Evolutionary conservation across 2,329 filamentous ascomycete genomes (phyloP), one percentile per base, ranked within the genome.

Genomic region (Curvularia sp.): DNA sequence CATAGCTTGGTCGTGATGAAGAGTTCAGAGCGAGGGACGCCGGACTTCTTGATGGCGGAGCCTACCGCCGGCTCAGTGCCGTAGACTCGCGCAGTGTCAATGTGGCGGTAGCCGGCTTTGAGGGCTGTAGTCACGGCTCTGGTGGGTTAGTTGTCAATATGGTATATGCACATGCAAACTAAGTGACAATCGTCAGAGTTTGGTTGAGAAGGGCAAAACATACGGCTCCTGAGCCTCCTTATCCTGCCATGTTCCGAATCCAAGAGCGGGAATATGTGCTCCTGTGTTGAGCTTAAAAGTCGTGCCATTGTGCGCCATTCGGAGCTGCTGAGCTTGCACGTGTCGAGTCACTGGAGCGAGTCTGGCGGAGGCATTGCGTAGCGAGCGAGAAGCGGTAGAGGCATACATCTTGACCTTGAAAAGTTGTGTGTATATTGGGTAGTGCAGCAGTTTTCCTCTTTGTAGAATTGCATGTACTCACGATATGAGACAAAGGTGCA

Each of bases 1-100:
- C 92, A 96, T 53, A 96, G 87, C 83, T 96, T 96, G 77, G 89
- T 92, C 59, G 93, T 74, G 25, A 75, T 61, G 60, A 74, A 74
- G 41, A 75, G 63, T 27, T 74, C 53, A 3, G 65, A 90, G 30
- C 72, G 71, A 27, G 71, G 65, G 25, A 76, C 55, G 19, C 72
- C 73, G 2, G 68, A 69, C 32, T 74, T 71, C 46, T 72, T 68
- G 42, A 75, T 72, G 6, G 69, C 70, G 39, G 63, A 64, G 55
- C 68, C 70, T 3, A 72, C 64, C 3, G 64, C 67, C 10, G 53
- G 41, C 27, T 73, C 68, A 12, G 66, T 71, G 50, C 67, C 70
- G 52, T 73, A 72, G 49, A 71, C 62, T 47, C 60, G 62, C 15
- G 70, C 70, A 13, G 68, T 71, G 52, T 74, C 71, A 32, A 74